Percentiles rank a stretch among this genome's conserved stretches.
Evolutionary conservation across 768 basidiomycete genomes (phyloP).

Genomic region (Auricularia sp.): DNA sequence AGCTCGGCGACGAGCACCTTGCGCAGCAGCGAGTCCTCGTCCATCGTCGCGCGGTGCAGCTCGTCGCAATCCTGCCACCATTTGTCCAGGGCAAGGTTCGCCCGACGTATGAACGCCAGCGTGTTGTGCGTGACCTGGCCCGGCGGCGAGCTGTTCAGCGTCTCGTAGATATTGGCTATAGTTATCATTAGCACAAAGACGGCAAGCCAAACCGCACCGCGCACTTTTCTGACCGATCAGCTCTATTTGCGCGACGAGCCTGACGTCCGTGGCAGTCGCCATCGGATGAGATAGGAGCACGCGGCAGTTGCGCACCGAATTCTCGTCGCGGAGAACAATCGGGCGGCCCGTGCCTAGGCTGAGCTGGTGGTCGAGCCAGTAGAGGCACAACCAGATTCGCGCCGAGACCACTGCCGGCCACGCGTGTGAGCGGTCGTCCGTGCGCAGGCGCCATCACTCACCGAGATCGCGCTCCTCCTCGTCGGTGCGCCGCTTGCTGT

Average conservation of each 20-base stretch:
- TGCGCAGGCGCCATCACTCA: slow-evolving; percentile 21
- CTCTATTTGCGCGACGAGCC: slow-evolving; percentile 80
- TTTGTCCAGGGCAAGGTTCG: slow-evolving; percentile 75
- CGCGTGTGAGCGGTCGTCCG: slow-evolving; percentile 3
- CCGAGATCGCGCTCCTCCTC: slow-evolving; percentile 78
- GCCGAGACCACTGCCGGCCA: slow-evolving; percentile 65
- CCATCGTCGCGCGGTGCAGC: slow-evolving; percentile 70
- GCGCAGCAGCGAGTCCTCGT: slow-evolving; percentile 73
- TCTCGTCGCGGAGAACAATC: slow-evolving; percentile 81
- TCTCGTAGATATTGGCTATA: slow-evolving; percentile 87
- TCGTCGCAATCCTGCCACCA: slow-evolving; percentile 89
- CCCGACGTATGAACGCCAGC: slow-evolving; percentile 76
- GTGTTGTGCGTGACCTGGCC: slow-evolving; percentile 81
- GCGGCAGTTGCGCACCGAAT: slow-evolving; percentile 75
- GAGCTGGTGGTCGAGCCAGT: slow-evolving; percentile 98
- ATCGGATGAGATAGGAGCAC: slow-evolving; percentile 73
- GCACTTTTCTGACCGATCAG: slow-evolving; percentile 84
- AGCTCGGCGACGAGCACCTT: slow-evolving; percentile 84
- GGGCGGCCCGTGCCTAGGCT: slow-evolving; percentile 87
- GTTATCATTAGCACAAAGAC: background rate
- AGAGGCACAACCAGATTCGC: slow-evolving; percentile 87
- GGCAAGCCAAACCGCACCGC: slow-evolving; percentile 12
- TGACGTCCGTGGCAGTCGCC: slow-evolving; percentile 82
- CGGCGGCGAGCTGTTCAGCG: slow-evolving; percentile 53
- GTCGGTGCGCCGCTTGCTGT: slow-evolving; percentile 40